Evolutionary conservation across 371 early-diverging fungal genomes (phyloP).

Genomic region (Mortierella sp.): DNA sequence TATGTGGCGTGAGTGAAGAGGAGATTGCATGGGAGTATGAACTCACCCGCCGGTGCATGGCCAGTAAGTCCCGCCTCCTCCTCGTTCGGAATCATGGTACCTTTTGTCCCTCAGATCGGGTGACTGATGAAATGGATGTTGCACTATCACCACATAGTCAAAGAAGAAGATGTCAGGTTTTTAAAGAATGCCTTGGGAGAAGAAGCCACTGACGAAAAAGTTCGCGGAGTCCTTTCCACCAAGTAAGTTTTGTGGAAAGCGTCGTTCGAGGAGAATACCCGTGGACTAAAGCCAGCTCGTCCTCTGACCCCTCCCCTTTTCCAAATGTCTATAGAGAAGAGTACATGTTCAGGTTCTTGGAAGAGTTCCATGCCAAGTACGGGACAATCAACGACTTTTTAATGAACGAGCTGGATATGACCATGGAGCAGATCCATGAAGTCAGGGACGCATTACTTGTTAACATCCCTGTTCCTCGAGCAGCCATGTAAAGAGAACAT

Average conservation of each 20-base stretch:
- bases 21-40: slow-evolving; percentile 84
- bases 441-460: slow-evolving; percentile 41
- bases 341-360: slow-evolving; percentile 43
- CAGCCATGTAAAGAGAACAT: slow-evolving; percentile 20
- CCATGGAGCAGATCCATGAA: slow-evolving; percentile 40
- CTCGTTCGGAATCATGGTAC: background rate
- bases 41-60: slow-evolving; percentile 58
- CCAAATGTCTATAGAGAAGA: slow-evolving; percentile 22
- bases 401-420: slow-evolving; percentile 45
- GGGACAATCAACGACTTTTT: slow-evolving; percentile 48
- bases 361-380: slow-evolving; percentile 47
- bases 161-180: slow-evolving; percentile 48
- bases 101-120: too few relatives aligned
- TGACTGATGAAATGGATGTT: too few relatives aligned
- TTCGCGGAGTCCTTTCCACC: slow-evolving; percentile 47
- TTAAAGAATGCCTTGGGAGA: slow-evolving; percentile 41
- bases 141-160: too few relatives aligned
- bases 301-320: background rate
- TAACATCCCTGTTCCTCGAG: slow-evolving; percentile 48
- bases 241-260: slow-evolving; percentile 21
- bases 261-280: too few relatives aligned
- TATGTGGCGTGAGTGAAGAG: slow-evolving; percentile 79
- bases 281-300: too few relatives aligned
- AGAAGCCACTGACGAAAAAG: slow-evolving; percentile 23
- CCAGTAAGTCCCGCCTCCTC: slow-evolving; percentile 29